Evolutionary conservation across 2,329 filamentous ascomycete genomes (phyloP), one percentile per base, ranked within the genome.

Genomic region (Arthrobotrys sphaeroides): DNA sequence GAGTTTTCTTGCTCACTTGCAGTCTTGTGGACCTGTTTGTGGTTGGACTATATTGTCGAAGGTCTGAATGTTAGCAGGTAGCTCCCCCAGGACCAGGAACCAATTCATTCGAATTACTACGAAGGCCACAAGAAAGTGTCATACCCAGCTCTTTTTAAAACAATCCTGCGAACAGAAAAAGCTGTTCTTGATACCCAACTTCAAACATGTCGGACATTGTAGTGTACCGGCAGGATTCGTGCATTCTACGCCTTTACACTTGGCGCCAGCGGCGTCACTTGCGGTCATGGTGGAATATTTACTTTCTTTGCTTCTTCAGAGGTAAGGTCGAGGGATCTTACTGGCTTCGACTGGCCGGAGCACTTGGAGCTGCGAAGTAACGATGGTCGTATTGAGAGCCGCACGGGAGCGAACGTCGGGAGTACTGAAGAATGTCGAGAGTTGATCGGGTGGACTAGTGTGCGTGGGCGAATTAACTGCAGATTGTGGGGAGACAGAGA

Each of bases 161-260:
- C 95, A 99, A 80, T 98, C 95, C 83, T 99, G 95, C 26, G 93
- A 93, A 85, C 95, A 99, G 85, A 98, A 99, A 84, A 90, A 97
- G 85, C 93, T 96, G 81, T 95, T 92, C 82, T 94, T 89, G 80
- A 90, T 90, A 64, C 91, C 92, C 47, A 94, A 85, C 84, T 97
- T 97, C 81, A 97, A 87, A 82, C 95, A 99, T 57, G 92, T 98
- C 65, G 95, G 95, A 83, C 95, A 99, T 83, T 98, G 94, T 51
- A 99, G 85, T 64, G 90, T 86, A 75, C 92, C 90, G 69, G 94
- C 94, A 78, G 94, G 90, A 78, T 97, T 97, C 42, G 88, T 86
- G 86, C 95, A 99, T 83, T 96, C 92, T 72, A 86, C 86, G 55
- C 95, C 92, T 65, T 90, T 86, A 82, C 95, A 99, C 83, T 90